These are phyloP conservation scores for Toxoplasma gondii DNA, from an alignment of 169 alveolate genomes.

Conservation along the genomic window DNA sequence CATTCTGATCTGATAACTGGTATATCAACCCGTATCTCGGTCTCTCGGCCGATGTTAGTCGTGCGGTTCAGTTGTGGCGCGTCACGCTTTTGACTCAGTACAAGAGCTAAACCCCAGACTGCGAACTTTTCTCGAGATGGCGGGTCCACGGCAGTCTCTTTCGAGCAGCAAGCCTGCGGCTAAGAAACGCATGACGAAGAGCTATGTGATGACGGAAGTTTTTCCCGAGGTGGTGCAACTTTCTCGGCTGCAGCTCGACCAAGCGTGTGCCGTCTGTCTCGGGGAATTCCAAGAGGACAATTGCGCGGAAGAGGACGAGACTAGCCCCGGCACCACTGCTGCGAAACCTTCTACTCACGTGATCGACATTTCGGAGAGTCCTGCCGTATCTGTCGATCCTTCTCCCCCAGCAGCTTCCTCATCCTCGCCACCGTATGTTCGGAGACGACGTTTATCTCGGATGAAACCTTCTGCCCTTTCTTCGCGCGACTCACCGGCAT, in stretches of 20 bases:
- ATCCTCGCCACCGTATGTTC: background rate
- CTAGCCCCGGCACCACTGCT: background rate
- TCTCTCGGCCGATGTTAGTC: too few species aligned
- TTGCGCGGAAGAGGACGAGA: background rate
- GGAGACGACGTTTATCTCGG: too few species aligned
- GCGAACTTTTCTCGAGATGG: background rate
- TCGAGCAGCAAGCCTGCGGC: background rate
- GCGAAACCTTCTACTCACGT: background rate
- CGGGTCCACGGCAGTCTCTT: background rate
- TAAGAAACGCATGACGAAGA: background rate
- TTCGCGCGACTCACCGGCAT: background rate
- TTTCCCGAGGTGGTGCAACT: background rate
- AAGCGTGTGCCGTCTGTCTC: background rate
- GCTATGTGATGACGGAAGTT: background rate
- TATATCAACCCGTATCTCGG: too few species aligned
- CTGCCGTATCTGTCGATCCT: background rate
- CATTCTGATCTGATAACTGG: too few species aligned
- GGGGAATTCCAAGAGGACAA: background rate
- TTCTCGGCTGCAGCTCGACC: slow-evolving; percentile 2
- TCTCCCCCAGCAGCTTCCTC: background rate
- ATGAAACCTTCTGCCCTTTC: background rate
- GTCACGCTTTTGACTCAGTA: too few species aligned
- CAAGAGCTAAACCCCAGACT: too few species aligned
- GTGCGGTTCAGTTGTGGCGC: too few species aligned
- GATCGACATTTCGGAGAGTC: background rate